Conservation (phyloP, 2,329 filamentous ascomycete species). For the Herpotrichia juniperi region DNA sequence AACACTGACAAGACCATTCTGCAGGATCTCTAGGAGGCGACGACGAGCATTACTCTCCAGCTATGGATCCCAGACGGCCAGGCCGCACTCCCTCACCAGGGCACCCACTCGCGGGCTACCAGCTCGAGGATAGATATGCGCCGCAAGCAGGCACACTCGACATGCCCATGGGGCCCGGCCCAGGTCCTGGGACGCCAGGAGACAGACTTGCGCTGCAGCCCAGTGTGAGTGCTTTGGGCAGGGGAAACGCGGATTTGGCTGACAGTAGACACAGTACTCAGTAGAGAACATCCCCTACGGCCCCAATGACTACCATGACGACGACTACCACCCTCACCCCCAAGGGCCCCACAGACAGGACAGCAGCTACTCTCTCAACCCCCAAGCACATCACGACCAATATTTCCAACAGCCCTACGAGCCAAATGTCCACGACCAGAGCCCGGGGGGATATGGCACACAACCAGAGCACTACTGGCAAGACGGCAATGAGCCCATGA, state of each 20-base stretch:
- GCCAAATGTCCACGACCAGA: slow-evolving; percentile 66
- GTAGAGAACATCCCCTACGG: slow-evolving; percentile 73
- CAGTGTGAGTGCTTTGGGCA: slow-evolving; percentile 65
- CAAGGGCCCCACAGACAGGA: slow-evolving; percentile 56
- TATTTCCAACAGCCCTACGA: slow-evolving; percentile 87
- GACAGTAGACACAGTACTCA: slow-evolving; percentile 61
- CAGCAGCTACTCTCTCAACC: slow-evolving; percentile 76
- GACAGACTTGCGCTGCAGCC: slow-evolving; percentile 85
- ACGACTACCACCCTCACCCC: slow-evolving; percentile 53
- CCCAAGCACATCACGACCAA: slow-evolving; percentile 83
- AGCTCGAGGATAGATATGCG: slow-evolving; percentile 79
- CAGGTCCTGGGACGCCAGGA: slow-evolving; percentile 63
- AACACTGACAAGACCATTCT: slow-evolving; percentile 20
- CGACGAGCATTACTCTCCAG: slow-evolving; percentile 33
- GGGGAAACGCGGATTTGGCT: slow-evolving; percentile 3
- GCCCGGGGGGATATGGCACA: slow-evolving; percentile 57
- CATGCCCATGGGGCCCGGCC: slow-evolving; percentile 69
- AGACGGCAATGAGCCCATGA: slow-evolving; percentile 77
- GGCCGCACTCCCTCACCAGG: slow-evolving; percentile 74
- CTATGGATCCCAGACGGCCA: slow-evolving; percentile 60
- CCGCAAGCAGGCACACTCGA: slow-evolving; percentile 63
- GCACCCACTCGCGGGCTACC: slow-evolving; percentile 77
- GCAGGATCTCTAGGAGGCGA: slow-evolving; percentile 29
- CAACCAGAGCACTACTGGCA: slow-evolving; percentile 63
- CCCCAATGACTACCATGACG: slow-evolving; percentile 64